Evolutionary conservation across 768 basidiomycete genomes (phyloP).

Genomic region (Boletus subcaerulescens): DNA sequence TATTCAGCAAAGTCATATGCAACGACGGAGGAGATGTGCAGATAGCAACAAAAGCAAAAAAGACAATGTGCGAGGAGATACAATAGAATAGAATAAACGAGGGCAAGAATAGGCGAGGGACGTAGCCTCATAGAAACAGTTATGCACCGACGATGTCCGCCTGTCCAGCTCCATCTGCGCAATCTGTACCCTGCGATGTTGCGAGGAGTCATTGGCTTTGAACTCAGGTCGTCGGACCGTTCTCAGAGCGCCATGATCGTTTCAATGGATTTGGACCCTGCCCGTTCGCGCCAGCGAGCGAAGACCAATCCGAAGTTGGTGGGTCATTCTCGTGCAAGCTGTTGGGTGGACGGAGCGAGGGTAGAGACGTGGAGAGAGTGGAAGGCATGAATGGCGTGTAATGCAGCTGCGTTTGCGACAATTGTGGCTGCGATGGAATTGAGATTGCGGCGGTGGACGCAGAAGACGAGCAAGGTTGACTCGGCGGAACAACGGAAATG

Average conservation of each 20-base stretch:
- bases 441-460: not conserved
- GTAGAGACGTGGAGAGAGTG: not conserved
- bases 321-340: conserved; percentile 19
- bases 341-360: conserved; percentile 1
- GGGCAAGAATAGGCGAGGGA: not conserved
- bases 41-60: not conserved
- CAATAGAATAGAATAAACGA: not conserved
- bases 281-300: conserved; percentile 26
- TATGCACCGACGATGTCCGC: not conserved
- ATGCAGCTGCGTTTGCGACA: conserved; percentile 6
- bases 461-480: not conserved
- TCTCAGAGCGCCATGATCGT: conserved; percentile 26
- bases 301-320: conserved; percentile 26
- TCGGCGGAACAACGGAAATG: not conserved
- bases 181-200: not conserved
- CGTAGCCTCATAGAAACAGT: not conserved
- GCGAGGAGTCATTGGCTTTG: not conserved
- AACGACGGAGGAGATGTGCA: not conserved
- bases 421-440: not conserved
- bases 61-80: not conserved
- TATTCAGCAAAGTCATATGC: not conserved
- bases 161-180: not conserved
- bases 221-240: conserved; percentile 19
- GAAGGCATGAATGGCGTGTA: conserved; percentile 8
- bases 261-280: conserved; percentile 21